phyloP scores from a whole-genome alignment of 129 eudicot genomes.

The Artemisia argyi region DNA sequence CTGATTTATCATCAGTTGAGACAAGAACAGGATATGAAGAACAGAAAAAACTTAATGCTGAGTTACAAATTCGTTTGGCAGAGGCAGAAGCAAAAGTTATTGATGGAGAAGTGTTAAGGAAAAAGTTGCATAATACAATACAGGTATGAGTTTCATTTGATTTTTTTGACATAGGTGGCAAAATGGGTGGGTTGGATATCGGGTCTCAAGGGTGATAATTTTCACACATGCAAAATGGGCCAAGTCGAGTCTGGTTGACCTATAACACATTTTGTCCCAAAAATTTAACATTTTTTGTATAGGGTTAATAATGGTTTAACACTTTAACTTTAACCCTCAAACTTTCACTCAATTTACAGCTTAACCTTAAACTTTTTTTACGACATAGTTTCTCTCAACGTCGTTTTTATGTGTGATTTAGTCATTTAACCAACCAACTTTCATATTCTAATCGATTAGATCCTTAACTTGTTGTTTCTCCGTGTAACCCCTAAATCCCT shows the following conservation, averaged over 20 bases:
- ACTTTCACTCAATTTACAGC: too few species aligned
- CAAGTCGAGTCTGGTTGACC: neutral
- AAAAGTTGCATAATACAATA: constrained; percentile 88
- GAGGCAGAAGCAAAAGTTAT: constrained; percentile 79
- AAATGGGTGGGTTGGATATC: neutral
- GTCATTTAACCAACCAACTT: too few species aligned
- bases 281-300: neutral
- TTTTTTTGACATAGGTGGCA: neutral
- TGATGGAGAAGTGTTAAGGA: constrained; percentile 89
- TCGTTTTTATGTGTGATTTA: too few species aligned
- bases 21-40: constrained; percentile 72
- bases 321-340: too few species aligned
- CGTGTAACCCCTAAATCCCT: too few species aligned
- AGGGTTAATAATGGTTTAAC: too few species aligned
- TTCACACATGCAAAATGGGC: too few species aligned
- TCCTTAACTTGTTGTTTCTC: too few species aligned
- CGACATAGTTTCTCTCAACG: too few species aligned
- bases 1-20: constrained; percentile 67
- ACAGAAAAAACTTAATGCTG: constrained; percentile 49
- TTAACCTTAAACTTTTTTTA: too few species aligned
- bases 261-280: constrained; percentile 1
- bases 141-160: constrained; percentile 45
- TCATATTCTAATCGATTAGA: too few species aligned
- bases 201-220: neutral
- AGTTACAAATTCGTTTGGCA: constrained; percentile 62